Evolutionary conservation across 768 basidiomycete species (phyloP).

Genomic region (Mrakia hoshinonis): DNA sequence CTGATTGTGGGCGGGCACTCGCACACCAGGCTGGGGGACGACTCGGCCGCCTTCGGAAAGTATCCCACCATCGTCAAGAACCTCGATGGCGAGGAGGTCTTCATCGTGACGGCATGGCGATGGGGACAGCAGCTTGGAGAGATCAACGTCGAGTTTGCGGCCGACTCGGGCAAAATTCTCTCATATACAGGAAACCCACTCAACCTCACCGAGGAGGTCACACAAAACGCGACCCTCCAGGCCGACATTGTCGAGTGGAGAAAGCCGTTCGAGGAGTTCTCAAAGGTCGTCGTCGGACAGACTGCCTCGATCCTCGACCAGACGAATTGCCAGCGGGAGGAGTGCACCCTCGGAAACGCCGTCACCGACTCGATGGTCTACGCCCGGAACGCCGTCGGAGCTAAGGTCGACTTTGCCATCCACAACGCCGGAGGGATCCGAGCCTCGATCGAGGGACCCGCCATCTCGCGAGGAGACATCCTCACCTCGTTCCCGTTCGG

Average conservation of each 20-base stretch:
- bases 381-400: constrained; percentile 23
- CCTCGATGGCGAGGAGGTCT: constrained; percentile 47
- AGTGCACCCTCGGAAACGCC: constrained; percentile 47
- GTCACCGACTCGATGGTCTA: constrained; percentile 42
- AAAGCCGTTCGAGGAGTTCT: constrained; percentile 43
- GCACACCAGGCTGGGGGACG: constrained; percentile 39
- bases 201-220: constrained; percentile 40
- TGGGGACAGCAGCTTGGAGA: constrained; percentile 49
- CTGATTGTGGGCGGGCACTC: constrained; percentile 41
- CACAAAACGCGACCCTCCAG: constrained; percentile 40
- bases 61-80: constrained; percentile 48
- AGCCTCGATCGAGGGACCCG: constrained; percentile 39
- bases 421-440: constrained; percentile 48
- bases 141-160: constrained; percentile 46
- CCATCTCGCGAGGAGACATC: constrained; percentile 31
- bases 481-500: constrained; percentile 47
- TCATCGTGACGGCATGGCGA: constrained; percentile 44
- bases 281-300: constrained; percentile 42
- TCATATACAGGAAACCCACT: constrained; percentile 39
- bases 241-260: constrained; percentile 44
- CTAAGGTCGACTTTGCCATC: constrained; percentile 40
- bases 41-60: constrained; percentile 34
- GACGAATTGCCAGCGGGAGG: constrained; percentile 44
- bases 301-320: constrained; percentile 42
- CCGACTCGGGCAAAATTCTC: constrained; percentile 41